phyloP scores from a whole-genome alignment of 2,329 filamentous ascomycete species.

The Calonectria hawksworthii region DNA sequence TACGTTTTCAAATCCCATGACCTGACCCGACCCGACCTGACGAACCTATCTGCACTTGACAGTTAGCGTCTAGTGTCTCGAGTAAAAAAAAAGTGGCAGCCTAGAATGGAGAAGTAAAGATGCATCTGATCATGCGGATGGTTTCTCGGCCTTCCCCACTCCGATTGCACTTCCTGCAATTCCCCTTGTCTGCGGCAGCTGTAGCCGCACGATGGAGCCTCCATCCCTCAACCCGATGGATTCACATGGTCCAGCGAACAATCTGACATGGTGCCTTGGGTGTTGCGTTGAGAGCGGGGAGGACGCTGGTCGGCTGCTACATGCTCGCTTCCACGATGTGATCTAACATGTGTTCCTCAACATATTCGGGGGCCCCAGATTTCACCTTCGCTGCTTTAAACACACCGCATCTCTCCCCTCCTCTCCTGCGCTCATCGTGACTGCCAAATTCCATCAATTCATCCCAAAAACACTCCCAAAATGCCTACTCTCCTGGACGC shows the following conservation, averaged over 20 bases:
- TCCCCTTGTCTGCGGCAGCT: conserved; percentile 22
- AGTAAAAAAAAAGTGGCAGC: conserved; percentile 27
- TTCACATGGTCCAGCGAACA: conserved; percentile 29
- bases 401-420: neutral
- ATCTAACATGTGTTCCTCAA: neutral
- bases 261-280: neutral
- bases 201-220: conserved; percentile 35
- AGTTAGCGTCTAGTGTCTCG: neutral
- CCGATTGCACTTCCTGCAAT: neutral
- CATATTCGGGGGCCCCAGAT: neutral
- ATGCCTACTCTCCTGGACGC: conserved; percentile 47
- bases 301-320: neutral
- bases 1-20: conserved; percentile 4
- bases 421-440: neutral
- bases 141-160: conserved; percentile 12
- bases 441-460: neutral
- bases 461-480: neutral
- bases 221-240: conserved; percentile 16
- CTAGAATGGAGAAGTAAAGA: conserved; percentile 22
- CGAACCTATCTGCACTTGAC: neutral
- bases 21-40: neutral
- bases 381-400: neutral
- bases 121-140: conserved; percentile 1
- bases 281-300: conserved; percentile 27
- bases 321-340: neutral